Base-by-base conservation (phyloP, 257 asterid species). In the Capsicum chinense region DNA sequence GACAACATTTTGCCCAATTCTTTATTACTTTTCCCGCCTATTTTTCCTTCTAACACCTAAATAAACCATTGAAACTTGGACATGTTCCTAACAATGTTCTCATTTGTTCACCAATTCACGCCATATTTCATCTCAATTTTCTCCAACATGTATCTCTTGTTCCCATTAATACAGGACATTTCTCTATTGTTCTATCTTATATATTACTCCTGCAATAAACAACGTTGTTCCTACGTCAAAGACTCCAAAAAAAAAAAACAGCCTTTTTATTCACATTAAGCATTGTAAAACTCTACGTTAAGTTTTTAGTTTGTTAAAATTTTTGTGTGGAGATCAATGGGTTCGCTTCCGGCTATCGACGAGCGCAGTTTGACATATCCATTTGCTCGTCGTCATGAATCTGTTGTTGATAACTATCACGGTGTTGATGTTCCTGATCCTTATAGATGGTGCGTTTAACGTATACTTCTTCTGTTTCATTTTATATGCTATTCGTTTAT, bases 401-500 rank as follows among this genome's bases (percentile, higher is more conserved):
- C 92, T 14, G 95, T 93, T 58, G 88, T 91, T 26, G 99, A 97
- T 87, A 68, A 87, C 79, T 93, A 97, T 87, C 98, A 97, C 58
- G 98, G 97, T 26, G 92, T 92, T 17, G 7, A 17, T 80, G 91
- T 97, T 56, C 86, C 96, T 7, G 99, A 97, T 78, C 98, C 98
- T 64, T 97, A 97, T 84, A 88, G 99, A 93, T 97, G 99, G 33
- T 26, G 33, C 33, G 33, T 26, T 26, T 26, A 26, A 26, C 33
- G 33, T 26, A 26, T 26, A 26, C 33, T 26, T 26, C 33, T 44
- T 44, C 48, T 44, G 48, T 44, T 44, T 5, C 48, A 44, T 44
- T 44, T 44, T 44, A 5, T 44, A 6, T 44, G 48, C 5, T 44
- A 44, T 44, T 44, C 48, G 7, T 4, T 44, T 44, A 44, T 44